Percentiles rank a stretch among this genome's conserved stretches.
These are phyloP conservation scores for Casuarina glauca DNA, from an alignment of 306 rosid genomes.

Conservation along the genomic window DNA sequence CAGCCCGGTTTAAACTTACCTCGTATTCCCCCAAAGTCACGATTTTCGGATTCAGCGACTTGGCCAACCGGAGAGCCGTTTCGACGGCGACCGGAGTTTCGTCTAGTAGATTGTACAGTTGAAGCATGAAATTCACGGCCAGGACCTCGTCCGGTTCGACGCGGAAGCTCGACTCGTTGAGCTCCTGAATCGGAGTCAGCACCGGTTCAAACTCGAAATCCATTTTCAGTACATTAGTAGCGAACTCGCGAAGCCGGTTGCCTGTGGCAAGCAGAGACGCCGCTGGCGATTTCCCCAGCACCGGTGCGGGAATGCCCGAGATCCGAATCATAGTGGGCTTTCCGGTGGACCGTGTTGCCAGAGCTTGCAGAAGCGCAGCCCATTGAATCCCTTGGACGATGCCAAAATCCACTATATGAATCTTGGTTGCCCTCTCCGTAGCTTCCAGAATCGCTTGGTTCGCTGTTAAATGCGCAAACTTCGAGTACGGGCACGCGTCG, in stretches of 20 bases:
- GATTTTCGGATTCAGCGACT: constrained; percentile 69
- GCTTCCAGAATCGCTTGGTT: constrained; percentile 94
- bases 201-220: constrained; percentile 74
- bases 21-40: constrained; percentile 91
- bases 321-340: constrained; percentile 66
- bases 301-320: constrained; percentile 86
- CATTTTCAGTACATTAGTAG: constrained; percentile 65
- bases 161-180: constrained; percentile 56
- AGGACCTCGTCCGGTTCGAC: constrained; percentile 57
- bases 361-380: constrained; percentile 89
- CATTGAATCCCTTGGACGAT: constrained; percentile 93
- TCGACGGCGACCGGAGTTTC: constrained; percentile 55
- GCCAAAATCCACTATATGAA: constrained; percentile 92
- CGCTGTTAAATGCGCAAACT: constrained; percentile 89
- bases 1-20: constrained; percentile 60
- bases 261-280: constrained; percentile 76
- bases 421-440: constrained; percentile 54
- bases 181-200: constrained; percentile 63
- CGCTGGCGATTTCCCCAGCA: constrained; percentile 56
- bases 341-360: constrained; percentile 85
- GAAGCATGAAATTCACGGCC: constrained; percentile 95
- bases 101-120: constrained; percentile 72
- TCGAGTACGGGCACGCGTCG: constrained; percentile 94
- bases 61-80: constrained; percentile 60
- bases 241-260: constrained; percentile 72